Evolutionary conservation across 225 moss, liverwort and hornwort genomes (phyloP), one percentile per base, ranked within the genome.

Genomic region (Anthoceros angustus): DNA sequence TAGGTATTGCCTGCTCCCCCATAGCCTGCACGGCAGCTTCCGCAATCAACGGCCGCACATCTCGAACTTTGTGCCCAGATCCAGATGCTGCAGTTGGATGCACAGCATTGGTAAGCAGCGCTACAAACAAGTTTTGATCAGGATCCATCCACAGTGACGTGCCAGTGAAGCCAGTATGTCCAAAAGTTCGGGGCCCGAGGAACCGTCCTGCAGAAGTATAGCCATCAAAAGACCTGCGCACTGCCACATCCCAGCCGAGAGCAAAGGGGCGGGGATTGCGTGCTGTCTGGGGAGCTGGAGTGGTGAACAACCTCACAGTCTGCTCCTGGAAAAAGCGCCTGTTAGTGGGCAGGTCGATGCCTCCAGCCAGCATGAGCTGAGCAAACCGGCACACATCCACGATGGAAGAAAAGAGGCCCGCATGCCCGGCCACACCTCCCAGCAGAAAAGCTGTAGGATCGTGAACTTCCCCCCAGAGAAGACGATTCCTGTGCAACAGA

Each of bases 381-480:
- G 85, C 85, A 78, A 88, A 88, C 87, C 80, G 83, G 69, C 86
- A 88, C 69, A 88, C 81, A 80, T 88, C 88, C 42, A 73, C 72
- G 45, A 86, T 82, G 48, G 85, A 81, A 20, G 86, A 83, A 64
- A 88, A 88, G 48, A 88, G 86, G 43, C 88, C 88, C 70, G 88
- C 88, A 78, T 88, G 88, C 68, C 88, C 88, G 25, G 88, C 85
- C 70, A 88, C 86, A 55, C 88, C 86, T 76, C 86, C 88, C 73
- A 88, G 82, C 72, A 88, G 73, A 62, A 88, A 88, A 75, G 87
- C 83, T 68, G 83, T 86, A 55, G 86, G 83, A 71, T 86, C 86
- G 71, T 88, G 88, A 60, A 88, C 88, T 86, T 88, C 86, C 62
- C 86, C 88, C 83, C 86, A 88, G 41, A 88, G 83, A 69, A 88